A percentile compares a stretch with the other conserved stretches of the same genome.
These are phyloP conservation scores for Crithidia fasciculata DNA, from an alignment of 208 protist genomes.

Conservation along the genomic window DNA sequence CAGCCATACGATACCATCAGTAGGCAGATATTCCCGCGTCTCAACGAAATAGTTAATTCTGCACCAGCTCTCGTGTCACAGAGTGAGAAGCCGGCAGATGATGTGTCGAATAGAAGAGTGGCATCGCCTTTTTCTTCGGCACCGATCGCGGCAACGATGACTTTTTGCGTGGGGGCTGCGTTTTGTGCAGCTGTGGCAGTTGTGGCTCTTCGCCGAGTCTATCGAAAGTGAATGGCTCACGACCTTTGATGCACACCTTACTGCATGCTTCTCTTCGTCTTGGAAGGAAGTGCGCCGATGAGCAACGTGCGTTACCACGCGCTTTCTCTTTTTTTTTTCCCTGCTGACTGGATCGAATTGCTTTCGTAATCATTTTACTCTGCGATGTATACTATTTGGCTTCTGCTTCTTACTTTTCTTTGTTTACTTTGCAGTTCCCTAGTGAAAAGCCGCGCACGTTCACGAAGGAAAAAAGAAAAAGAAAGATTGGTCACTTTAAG, in stretches of 20 bases:
- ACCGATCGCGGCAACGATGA: background rate
- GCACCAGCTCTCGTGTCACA: too few species aligned
- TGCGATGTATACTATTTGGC: too few species aligned
- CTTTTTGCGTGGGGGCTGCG: slow-evolving; percentile 3
- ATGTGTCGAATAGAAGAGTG: background rate
- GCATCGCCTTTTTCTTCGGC: background rate
- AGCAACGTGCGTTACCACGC: background rate
- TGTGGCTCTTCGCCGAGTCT: background rate
- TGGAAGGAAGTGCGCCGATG: background rate
- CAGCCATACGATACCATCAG: slow-evolving; percentile 33
- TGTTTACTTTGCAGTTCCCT: background rate
- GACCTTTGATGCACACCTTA: too few species aligned
- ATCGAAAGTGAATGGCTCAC: too few species aligned
- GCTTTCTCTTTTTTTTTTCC: background rate
- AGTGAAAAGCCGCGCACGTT: too few species aligned
- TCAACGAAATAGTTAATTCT: slow-evolving; percentile 15
- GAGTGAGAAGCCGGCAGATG: too few species aligned
- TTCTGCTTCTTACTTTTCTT: background rate
- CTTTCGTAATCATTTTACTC: too few species aligned
- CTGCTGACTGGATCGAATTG: too few species aligned
- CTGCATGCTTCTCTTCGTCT: background rate
- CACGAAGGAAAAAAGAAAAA: too few species aligned
- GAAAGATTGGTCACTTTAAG: too few species aligned
- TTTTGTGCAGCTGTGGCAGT: background rate
- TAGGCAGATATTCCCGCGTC: slow-evolving; percentile 24